Evolutionary conservation across 306 rosid species (phyloP).

Genomic region (Dalbergia cochinchinensis): DNA sequence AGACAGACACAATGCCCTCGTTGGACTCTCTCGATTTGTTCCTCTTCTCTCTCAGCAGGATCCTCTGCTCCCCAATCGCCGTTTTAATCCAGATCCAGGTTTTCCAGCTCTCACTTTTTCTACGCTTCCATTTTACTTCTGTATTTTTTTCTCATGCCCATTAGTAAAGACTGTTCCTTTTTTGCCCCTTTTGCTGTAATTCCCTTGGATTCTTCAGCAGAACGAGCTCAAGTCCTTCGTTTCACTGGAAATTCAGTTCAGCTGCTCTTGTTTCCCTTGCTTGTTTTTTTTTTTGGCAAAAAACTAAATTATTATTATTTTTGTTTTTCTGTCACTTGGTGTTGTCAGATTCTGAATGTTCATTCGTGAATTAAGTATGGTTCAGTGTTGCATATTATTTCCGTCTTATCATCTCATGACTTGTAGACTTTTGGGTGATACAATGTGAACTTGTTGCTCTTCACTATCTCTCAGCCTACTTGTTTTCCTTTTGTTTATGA

Average conservation of each 20-base stretch:
- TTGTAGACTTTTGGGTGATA: not conserved
- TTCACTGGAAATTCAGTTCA: conserved; percentile 17
- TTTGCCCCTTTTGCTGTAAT: not conserved
- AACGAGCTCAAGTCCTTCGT: not conserved
- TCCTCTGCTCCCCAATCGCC: conserved; percentile 66
- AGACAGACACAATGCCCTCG: conserved; percentile 53
- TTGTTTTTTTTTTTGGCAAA: not conserved
- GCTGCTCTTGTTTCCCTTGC: not conserved
- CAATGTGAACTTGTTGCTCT: conserved; percentile 10
- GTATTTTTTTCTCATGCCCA: not conserved
- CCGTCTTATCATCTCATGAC: not conserved
- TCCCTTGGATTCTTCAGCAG: not conserved
- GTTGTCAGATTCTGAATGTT: conserved; percentile 16
- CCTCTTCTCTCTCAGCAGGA: conserved; percentile 70
- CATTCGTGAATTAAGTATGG: conserved; percentile 7
- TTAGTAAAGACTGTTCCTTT: not conserved
- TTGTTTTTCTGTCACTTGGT: not conserved
- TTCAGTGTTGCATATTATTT: not conserved
- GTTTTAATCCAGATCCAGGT: conserved; percentile 95
- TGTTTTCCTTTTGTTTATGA: not conserved
- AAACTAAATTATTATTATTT: not conserved
- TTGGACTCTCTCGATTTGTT: conserved; percentile 67
- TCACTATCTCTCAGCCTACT: no score
- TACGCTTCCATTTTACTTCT: not conserved
- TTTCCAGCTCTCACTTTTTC: conserved; percentile 3